Evolutionary conservation across 176 grass and related monocot species (phyloP).

Genomic region (Carex pumila): DNA sequence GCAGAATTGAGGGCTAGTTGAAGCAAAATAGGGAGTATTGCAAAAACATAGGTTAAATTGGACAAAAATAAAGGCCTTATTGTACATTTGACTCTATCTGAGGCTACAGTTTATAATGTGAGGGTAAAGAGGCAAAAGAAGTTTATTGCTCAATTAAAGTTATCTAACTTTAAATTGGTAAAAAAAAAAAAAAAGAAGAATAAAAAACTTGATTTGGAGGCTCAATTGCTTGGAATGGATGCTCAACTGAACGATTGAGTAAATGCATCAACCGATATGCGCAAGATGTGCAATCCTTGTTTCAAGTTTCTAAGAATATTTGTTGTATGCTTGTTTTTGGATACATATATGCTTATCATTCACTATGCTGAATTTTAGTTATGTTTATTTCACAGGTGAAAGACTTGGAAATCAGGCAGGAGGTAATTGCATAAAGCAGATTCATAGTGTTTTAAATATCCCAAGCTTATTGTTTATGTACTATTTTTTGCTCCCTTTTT

Average conservation of each 20-base stretch:
- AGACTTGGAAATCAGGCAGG: background rate
- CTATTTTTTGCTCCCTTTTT: background rate
- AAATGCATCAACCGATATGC: background rate
- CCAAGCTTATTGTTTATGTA: background rate
- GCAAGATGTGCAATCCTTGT: background rate
- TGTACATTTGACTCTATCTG: background rate
- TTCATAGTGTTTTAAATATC: background rate
- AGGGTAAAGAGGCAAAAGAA: background rate
- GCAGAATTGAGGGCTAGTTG: background rate
- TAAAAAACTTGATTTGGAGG: background rate
- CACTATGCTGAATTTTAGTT: background rate
- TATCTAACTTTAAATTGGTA: background rate
- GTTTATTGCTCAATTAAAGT: background rate
- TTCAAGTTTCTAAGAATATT: background rate
- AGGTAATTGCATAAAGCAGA: conserved; percentile 8
- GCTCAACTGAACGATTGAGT: background rate
- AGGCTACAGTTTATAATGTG: background rate
- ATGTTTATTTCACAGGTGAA: conserved; percentile 6
- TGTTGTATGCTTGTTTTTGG: background rate
- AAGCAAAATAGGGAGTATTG: background rate
- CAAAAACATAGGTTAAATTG: background rate
- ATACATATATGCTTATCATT: background rate
- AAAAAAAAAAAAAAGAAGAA: background rate
- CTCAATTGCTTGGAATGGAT: background rate
- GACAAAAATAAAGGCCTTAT: background rate